These are phyloP conservation scores for Tuber umbilicatum DNA, from an alignment of 495 filamentous ascomycete genomes.

Conservation along the genomic window DNA sequence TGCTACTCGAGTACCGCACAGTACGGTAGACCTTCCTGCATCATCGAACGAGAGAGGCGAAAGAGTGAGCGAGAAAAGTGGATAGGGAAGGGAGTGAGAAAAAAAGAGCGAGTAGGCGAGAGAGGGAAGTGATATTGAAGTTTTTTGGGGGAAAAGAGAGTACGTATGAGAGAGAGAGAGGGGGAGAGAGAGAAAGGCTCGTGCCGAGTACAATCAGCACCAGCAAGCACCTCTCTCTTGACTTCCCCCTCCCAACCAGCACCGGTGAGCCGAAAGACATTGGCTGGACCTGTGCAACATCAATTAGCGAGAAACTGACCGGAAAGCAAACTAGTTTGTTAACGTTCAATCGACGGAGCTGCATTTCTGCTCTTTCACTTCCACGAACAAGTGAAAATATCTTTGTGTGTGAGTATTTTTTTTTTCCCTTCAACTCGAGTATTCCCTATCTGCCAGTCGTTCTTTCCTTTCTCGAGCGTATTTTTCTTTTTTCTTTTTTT, in stretches of 20 bases:
- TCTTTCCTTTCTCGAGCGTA: not conserved
- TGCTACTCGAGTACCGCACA: no score
- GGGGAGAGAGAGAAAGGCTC: not conserved
- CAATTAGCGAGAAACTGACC: not conserved
- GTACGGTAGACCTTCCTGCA: slow-evolving; percentile 27
- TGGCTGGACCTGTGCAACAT: not conserved
- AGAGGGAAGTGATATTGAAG: not conserved
- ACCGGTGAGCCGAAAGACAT: not conserved
- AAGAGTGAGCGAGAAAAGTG: slow-evolving; percentile 1
- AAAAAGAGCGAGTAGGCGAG: slow-evolving; percentile 22
- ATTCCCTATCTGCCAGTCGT: not conserved
- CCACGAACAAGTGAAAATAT: not conserved
- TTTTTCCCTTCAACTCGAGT: not conserved
- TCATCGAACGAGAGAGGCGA: slow-evolving; percentile 12
- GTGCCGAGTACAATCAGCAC: not conserved
- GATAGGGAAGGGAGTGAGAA: slow-evolving; percentile 5
- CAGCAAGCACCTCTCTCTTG: not conserved
- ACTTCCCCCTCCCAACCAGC: not conserved
- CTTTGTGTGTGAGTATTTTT: not conserved
- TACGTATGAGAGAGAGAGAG: no score
- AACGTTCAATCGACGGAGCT: not conserved
- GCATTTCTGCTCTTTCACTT: not conserved
- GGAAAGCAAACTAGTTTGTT: not conserved
- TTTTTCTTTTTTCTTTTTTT: not conserved
- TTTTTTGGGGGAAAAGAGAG: not conserved